Percentiles rank a stretch among this genome's conserved stretches.
Conservation (phyloP, 2,329 filamentous ascomycete species). For the Emmonsiellopsis sp. region DNA sequence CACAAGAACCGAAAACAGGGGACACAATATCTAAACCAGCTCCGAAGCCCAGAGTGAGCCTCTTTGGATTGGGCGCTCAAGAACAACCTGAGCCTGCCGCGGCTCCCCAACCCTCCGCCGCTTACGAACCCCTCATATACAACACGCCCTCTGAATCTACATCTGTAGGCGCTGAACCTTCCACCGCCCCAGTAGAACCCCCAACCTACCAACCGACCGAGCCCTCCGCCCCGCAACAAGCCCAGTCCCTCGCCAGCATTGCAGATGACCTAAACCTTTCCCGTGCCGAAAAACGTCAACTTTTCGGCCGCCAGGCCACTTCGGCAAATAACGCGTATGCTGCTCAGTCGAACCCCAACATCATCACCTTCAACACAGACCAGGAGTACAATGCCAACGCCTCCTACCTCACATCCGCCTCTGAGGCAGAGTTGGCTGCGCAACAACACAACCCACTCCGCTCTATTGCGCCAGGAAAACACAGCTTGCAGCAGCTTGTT, state of each 20-base stretch:
- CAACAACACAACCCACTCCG: constrained; percentile 72
- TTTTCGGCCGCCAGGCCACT: constrained; percentile 60
- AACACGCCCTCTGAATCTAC: constrained; percentile 14
- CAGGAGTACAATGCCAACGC: constrained; percentile 81
- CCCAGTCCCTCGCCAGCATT: constrained; percentile 57
- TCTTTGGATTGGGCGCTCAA: constrained; percentile 31
- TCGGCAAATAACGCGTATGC: constrained; percentile 15
- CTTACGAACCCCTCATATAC: constrained; percentile 34
- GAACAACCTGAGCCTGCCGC: constrained; percentile 12
- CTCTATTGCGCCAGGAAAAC: constrained; percentile 75
- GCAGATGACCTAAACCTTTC: constrained; percentile 73
- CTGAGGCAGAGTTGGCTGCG: constrained; percentile 35
- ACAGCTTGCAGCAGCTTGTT: constrained; percentile 79
- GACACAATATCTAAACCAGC: constrained; percentile 11
- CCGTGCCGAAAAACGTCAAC: constrained; percentile 64
- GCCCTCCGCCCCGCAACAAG: background rate
- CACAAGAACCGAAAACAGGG: constrained; percentile 5
- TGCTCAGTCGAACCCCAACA: constrained; percentile 48
- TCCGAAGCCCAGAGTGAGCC: constrained; percentile 34
- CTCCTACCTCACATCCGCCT: constrained; percentile 60
- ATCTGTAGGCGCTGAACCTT: background rate
- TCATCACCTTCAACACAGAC: constrained; percentile 84
- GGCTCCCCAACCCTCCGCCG: constrained; percentile 12
- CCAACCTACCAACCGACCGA: constrained; percentile 2
- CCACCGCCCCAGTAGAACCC: constrained; percentile 2